These are phyloP conservation scores for Aspergillus sp. DNA, from an alignment of 2,329 filamentous ascomycete genomes.

Conservation along the genomic window DNA sequence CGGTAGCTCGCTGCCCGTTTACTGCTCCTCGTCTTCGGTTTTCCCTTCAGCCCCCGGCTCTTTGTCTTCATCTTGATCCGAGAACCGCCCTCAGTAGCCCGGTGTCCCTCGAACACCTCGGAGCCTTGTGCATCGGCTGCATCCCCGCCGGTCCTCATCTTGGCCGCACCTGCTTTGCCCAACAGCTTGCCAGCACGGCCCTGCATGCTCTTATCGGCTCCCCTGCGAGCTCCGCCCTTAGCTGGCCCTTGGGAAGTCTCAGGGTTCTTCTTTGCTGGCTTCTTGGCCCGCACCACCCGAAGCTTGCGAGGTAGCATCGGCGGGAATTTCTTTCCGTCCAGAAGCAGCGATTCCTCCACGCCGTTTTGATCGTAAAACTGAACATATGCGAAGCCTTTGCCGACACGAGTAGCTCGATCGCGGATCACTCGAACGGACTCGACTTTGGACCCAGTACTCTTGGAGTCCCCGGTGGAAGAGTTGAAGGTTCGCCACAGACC, in stretches of 20 bases:
- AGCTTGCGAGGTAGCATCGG: conserved; percentile 85
- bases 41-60: conserved; percentile 32
- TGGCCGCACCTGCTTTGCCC: conserved; percentile 30
- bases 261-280: conserved; percentile 44
- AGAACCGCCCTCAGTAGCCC: conserved; percentile 27
- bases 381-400: conserved; percentile 96
- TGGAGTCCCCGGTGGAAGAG: conserved; percentile 20
- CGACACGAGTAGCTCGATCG: conserved; percentile 80
- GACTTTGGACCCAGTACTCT: conserved; percentile 59
- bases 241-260: conserved; percentile 9
- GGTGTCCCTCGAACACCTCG: conserved; percentile 38
- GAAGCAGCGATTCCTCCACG: conserved; percentile 81
- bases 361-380: conserved; percentile 85
- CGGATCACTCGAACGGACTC: conserved; percentile 90
- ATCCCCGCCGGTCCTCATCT: conserved; percentile 21
- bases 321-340: conserved; percentile 85
- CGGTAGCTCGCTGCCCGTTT: conserved; percentile 35
- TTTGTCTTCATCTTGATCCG: conserved; percentile 28
- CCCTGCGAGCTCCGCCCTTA: conserved; percentile 15
- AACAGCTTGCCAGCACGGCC: conserved; percentile 31
- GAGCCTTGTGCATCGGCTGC: conserved; percentile 22
- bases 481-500: conserved; percentile 48
- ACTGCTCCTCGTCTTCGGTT: conserved; percentile 33
- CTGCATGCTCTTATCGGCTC: conserved; percentile 26
- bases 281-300: conserved; percentile 78